A percentile compares a stretch with the other conserved stretches of the same genome.
Evolutionary conservation across 2,329 filamentous ascomycete genomes (phyloP).

Genomic region (Penicillium griseofulvum): DNA sequence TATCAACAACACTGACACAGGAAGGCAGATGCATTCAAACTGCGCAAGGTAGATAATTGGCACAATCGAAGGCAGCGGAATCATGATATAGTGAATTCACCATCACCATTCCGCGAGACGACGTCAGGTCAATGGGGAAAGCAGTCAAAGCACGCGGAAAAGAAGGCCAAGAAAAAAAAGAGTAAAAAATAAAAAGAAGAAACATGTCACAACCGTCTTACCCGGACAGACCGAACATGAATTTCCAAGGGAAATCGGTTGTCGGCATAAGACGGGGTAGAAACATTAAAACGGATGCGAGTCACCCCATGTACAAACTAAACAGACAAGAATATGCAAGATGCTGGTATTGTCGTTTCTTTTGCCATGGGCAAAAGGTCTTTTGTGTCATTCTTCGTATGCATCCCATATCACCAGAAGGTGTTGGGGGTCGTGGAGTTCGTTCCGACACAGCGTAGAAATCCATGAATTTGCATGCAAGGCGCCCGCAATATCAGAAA

Average conservation of each 20-base stretch:
- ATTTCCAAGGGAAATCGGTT: constrained; percentile 10
- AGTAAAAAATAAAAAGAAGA: constrained; percentile 13
- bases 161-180: constrained; percentile 13
- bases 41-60: constrained; percentile 4
- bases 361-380: constrained; percentile 30
- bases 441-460: constrained; percentile 22
- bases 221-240: constrained; percentile 12
- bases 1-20: constrained; percentile 5
- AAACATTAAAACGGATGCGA: constrained; percentile 33
- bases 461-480: constrained; percentile 30
- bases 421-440: constrained; percentile 27
- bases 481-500: constrained; percentile 22
- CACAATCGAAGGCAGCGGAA: neutral
- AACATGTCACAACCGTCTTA: constrained; percentile 13
- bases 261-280: constrained; percentile 11
- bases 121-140: constrained; percentile 9
- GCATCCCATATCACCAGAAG: constrained; percentile 29
- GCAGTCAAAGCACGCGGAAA: constrained; percentile 14
- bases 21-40: constrained; percentile 2
- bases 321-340: constrained; percentile 36
- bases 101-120: constrained; percentile 10
- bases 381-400: constrained; percentile 39
- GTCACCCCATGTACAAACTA: constrained; percentile 35
- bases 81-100: constrained; percentile 7
- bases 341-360: constrained; percentile 39